phyloP scores from a whole-genome alignment of 2,329 filamentous ascomycete genomes.

The Talaromyces marneffei region DNA sequence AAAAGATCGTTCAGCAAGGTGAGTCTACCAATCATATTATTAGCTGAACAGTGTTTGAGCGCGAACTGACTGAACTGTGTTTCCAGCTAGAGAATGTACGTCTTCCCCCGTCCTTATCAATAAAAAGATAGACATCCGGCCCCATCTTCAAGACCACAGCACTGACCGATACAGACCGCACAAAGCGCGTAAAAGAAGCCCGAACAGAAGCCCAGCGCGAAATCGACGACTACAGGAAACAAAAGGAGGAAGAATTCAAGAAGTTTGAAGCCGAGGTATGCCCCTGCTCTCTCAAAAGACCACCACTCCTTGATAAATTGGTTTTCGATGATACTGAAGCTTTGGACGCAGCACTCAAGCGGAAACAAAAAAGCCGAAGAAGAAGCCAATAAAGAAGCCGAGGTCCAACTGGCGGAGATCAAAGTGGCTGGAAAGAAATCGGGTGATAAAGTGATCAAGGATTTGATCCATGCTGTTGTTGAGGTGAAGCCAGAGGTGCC shows the following conservation, averaged over 20 bases:
- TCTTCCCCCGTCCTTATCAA: slow-evolving; percentile 1
- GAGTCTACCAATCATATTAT: slow-evolving; percentile 27
- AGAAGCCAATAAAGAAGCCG: slow-evolving; percentile 73
- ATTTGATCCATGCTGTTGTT: slow-evolving; percentile 78
- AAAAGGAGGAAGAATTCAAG: slow-evolving; percentile 93
- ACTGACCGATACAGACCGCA: slow-evolving; percentile 60
- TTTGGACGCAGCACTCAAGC: slow-evolving; percentile 67
- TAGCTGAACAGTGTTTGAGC: too few relatives aligned
- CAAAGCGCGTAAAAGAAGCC: slow-evolving; percentile 94
- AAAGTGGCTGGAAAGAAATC: slow-evolving; percentile 71
- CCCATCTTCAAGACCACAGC: slow-evolving; percentile 14
- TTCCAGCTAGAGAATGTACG: slow-evolving; percentile 78
- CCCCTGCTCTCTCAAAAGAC: background rate
- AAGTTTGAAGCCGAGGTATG: slow-evolving; percentile 76
- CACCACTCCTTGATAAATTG: too few relatives aligned
- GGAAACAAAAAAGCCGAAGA: slow-evolving; percentile 80
- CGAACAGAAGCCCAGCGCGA: slow-evolving; percentile 96
- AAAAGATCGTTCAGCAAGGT: slow-evolving; percentile 99
- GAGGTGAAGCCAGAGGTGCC: slow-evolving; percentile 70
- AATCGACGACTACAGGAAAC: slow-evolving; percentile 82
- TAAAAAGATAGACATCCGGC: background rate
- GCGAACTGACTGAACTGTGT: slow-evolving; percentile 12
- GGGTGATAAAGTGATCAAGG: slow-evolving; percentile 71
- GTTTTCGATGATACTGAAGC: background rate
- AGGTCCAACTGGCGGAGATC: slow-evolving; percentile 76